These are phyloP conservation scores for Pulveroboletus sp. DNA, from an alignment of 768 basidiomycete genomes.

Conservation along the genomic window DNA sequence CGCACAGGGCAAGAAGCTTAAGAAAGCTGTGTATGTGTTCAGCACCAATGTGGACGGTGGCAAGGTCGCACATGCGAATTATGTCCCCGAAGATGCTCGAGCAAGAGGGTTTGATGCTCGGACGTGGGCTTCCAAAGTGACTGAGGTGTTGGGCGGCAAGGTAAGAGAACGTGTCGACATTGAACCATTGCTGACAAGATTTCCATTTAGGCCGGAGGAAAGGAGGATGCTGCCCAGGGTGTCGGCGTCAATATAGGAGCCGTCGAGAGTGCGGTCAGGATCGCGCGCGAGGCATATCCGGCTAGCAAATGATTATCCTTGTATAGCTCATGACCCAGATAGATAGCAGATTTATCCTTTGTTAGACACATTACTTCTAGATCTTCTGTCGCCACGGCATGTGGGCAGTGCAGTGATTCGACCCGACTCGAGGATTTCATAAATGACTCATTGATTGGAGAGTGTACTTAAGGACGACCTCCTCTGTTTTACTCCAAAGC, in stretches of 20 bases:
- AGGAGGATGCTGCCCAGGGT: slow-evolving; percentile 89
- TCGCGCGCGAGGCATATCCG: slow-evolving; percentile 45
- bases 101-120: slow-evolving; percentile 75
- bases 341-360: too few species aligned
- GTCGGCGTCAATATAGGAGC: slow-evolving; percentile 66
- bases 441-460: background rate
- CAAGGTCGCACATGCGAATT: slow-evolving; percentile 88
- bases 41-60: slow-evolving; percentile 63
- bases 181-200: slow-evolving; percentile 5
- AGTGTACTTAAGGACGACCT: too few species aligned
- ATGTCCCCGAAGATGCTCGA: slow-evolving; percentile 61
- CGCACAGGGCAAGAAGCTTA: slow-evolving; percentile 72
- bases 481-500: background rate
- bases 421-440: background rate
- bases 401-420: background rate
- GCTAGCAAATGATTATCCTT: slow-evolving; percentile 13
- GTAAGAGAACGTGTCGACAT: slow-evolving; percentile 39
- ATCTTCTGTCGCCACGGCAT: background rate
- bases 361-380: background rate
- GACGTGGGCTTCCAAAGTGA: slow-evolving; percentile 78
- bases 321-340: background rate
- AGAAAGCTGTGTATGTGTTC: slow-evolving; percentile 86
- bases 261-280: slow-evolving; percentile 61
- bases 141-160: slow-evolving; percentile 86
- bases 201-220: slow-evolving; percentile 77